Percentiles rank a stretch among this genome's conserved stretches.
These are phyloP conservation scores for Rubus parviflorus DNA, from an alignment of 306 rosid genomes.

Conservation along the genomic window DNA sequence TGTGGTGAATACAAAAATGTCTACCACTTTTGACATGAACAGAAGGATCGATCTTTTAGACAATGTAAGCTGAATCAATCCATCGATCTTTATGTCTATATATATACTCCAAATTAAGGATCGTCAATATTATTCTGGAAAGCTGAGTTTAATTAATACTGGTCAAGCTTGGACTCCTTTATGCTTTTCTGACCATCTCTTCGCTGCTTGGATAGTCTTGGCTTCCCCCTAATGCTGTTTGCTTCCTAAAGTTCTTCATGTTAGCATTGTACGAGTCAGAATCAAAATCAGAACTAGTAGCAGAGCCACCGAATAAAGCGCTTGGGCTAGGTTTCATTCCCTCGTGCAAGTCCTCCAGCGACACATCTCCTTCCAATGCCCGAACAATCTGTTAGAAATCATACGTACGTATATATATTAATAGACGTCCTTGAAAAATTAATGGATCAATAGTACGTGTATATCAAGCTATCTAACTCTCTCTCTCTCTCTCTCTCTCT, in stretches of 20 bases:
- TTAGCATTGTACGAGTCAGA: constrained; percentile 47
- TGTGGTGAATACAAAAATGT: constrained; percentile 1
- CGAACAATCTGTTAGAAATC: constrained; percentile 54
- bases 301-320: constrained; percentile 11
- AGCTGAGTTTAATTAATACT: constrained; percentile 11
- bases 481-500: background rate
- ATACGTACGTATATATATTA: background rate
- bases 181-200: constrained; percentile 11
- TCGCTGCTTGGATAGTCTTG: constrained; percentile 49
- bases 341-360: constrained; percentile 52
- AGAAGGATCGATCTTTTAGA: background rate
- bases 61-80: background rate
- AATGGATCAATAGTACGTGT: too few relatives aligned
- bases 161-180: background rate
- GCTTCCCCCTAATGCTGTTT: constrained; percentile 37
- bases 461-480: background rate
- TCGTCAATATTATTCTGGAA: background rate
- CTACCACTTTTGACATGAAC: background rate
- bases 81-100: background rate
- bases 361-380: constrained; percentile 75
- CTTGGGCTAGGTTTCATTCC: constrained; percentile 58
- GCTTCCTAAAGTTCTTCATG: constrained; percentile 56
- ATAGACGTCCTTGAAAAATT: background rate
- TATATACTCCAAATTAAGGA: background rate
- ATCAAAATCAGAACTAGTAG: constrained; percentile 41